These are phyloP conservation scores for Apiospora koreana DNA, from an alignment of 2,329 filamentous ascomycete genomes.

Conservation along the genomic window DNA sequence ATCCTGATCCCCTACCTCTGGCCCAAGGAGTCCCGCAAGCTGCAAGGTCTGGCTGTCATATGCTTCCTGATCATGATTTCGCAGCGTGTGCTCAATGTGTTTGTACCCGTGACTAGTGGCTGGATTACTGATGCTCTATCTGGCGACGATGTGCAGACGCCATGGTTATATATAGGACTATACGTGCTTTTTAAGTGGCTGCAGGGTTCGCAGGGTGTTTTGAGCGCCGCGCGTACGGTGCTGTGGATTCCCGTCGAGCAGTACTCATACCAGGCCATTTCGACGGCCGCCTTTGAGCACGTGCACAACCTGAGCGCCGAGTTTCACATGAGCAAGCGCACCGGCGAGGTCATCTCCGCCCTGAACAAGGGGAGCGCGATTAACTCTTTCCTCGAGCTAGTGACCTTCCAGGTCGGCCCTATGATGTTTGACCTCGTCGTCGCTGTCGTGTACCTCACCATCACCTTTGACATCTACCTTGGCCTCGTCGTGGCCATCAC, in stretches of 20 bases:
- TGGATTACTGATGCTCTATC: slow-evolving; percentile 41
- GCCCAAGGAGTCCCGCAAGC: slow-evolving; percentile 43
- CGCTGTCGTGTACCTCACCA: slow-evolving; percentile 48
- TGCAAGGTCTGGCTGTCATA: slow-evolving; percentile 42
- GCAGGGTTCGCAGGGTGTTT: slow-evolving; percentile 46
- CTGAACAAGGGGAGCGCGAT: slow-evolving; percentile 48
- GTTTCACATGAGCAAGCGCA: slow-evolving; percentile 52
- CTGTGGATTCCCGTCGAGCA: slow-evolving; percentile 52
- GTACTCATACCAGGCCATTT: slow-evolving; percentile 42
- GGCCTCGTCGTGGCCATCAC: slow-evolving; percentile 49
- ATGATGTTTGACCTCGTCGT: slow-evolving; percentile 52
- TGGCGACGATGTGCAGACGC: slow-evolving; percentile 37
- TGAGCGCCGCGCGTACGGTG: slow-evolving; percentile 43
- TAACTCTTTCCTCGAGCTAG: slow-evolving; percentile 50
- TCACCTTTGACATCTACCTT: slow-evolving; percentile 48
- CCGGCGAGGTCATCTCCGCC: slow-evolving; percentile 53
- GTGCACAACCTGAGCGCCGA: slow-evolving; percentile 48
- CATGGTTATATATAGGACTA: slow-evolving; percentile 33
- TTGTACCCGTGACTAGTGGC: slow-evolving; percentile 45
- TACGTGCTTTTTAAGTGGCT: slow-evolving; percentile 46
- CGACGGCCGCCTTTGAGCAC: slow-evolving; percentile 48
- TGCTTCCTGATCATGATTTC: slow-evolving; percentile 42
- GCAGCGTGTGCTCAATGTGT: slow-evolving; percentile 45
- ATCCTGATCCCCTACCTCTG: slow-evolving; percentile 49
- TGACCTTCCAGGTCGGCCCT: slow-evolving; percentile 50